Base-by-base conservation (phyloP, 257 asterid species). In the Paraleonurus japonicus region DNA sequence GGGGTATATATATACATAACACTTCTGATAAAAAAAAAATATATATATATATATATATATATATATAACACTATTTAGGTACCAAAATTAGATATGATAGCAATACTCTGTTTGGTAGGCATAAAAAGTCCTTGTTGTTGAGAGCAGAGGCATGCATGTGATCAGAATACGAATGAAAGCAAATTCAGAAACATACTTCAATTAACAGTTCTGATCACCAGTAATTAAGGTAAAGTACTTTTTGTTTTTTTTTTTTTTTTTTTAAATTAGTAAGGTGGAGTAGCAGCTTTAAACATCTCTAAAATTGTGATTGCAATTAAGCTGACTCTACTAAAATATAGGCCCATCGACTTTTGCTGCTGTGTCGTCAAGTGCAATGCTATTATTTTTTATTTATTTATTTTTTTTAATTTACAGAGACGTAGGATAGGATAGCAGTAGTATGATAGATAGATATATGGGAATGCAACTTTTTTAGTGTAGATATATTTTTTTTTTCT, bases 251-350 rank as follows among this genome's bases (percentile, higher is more conserved):
- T 41, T 53, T 20, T 15, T 24, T 57, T 55, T 39, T 17, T 26
- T 15, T 0, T 33, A 50, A 50, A 35, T 2, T 26, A 51, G 24
- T 69, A 51, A 45, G 43, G 35, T 66, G 45, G 72, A 59, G 82
- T 20, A 45, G 89, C 92, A 86, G 95, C 95, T 88, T 88, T 88
- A 84, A 88, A 76, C 90, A 75, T 55, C 74, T 75, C 83, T 39
- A 67, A 65, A 80, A 30, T 69, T 77, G 84, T 39, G 76, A 67
- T 77, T 79, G 78, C 72, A 67, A 63, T 59, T 75, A 78, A 84
- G 88, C 86, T 65, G 89, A 83, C 79, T 81, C 87, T 81, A 83
- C 19, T 15, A 55, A 70, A 23, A 17, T 41, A 62, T 73, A 85
- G 80, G 75, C 79, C 58, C 77, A 58, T 84, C 87, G 82, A 80